Percentiles rank a stretch among this genome's conserved stretches.
Conservation (phyloP, 2,329 filamentous ascomycete genomes). For the Neoascochyta sp. region DNA sequence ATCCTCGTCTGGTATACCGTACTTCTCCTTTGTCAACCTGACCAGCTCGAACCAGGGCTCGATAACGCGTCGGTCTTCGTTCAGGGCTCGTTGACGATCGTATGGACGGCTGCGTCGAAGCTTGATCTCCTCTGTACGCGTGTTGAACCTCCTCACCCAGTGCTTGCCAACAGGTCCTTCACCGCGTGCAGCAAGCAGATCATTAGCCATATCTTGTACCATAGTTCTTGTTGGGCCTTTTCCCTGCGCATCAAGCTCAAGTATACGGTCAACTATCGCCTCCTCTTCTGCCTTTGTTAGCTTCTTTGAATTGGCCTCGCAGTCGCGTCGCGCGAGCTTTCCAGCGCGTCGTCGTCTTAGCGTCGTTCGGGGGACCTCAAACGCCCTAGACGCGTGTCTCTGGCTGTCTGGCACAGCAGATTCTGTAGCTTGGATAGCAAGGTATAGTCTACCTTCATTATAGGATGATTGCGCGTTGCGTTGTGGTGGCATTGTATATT, state of each 20-base stretch:
- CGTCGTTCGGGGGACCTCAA: neutral
- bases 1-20: conserved; percentile 2
- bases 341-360: too few species aligned
- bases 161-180: too few species aligned
- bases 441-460: neutral
- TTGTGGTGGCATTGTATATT: conserved; percentile 1
- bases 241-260: conserved; percentile 3
- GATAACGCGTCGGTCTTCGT: neutral
- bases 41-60: neutral
- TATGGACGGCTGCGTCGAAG: too few species aligned
- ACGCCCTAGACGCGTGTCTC: neutral
- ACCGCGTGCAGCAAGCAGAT: too few species aligned
- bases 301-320: conserved; percentile 11
- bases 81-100: neutral
- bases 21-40: neutral
- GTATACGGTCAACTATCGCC: conserved; percentile 9
- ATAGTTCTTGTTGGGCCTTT: too few species aligned
- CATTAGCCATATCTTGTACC: too few species aligned
- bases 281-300: conserved; percentile 14
- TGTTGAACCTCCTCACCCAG: too few species aligned
- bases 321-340: conserved; percentile 7
- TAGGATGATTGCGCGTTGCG: neutral
- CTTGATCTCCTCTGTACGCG: too few species aligned
- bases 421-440: neutral
- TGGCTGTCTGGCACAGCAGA: neutral